These are phyloP conservation scores for Spinellus fusiger DNA, from an alignment of 192 early-diverging fungal genomes.

Conservation along the genomic window DNA sequence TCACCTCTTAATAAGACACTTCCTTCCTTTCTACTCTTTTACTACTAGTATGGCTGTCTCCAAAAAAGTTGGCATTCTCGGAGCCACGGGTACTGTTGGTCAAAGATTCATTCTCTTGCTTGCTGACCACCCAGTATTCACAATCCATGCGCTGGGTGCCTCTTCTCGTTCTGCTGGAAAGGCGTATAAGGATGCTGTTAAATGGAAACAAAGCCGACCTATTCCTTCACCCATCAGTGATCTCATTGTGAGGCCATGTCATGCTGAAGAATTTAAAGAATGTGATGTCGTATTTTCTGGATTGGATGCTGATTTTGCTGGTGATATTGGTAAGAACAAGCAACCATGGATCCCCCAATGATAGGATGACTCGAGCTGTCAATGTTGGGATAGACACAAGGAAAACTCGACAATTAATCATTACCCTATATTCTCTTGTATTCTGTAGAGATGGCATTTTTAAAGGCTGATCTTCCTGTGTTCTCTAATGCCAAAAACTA, in stretches of 20 bases:
- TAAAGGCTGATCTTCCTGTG: conserved; percentile 81
- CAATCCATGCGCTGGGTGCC: conserved; percentile 85
- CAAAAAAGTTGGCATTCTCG: conserved; percentile 81
- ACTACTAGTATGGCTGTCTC: conserved; percentile 7
- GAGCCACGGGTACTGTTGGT: conserved; percentile 97
- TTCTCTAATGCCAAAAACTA: conserved; percentile 98
- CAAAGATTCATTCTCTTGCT: conserved; percentile 94
- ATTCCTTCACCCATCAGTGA: conserved; percentile 59
- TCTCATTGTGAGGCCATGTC: conserved; percentile 65
- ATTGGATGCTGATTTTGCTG: conserved; percentile 89
- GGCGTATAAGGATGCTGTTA: conserved; percentile 68
- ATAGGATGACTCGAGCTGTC: not conserved
- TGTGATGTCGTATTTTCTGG: conserved; percentile 96
- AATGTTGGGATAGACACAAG: not conserved
- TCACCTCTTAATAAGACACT: not conserved
- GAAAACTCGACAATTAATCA: not conserved
- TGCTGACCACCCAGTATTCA: conserved; percentile 78
- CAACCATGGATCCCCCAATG: no score
- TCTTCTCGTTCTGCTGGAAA: conserved; percentile 87
- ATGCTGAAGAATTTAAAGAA: conserved; percentile 64
- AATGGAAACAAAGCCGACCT: conserved; percentile 84
- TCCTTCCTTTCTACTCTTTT: conserved; percentile 9
- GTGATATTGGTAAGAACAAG: conserved; percentile 65
- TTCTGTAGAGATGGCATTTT: conserved; percentile 70
- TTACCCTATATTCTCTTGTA: conserved; percentile 3